Evolutionary conservation across 2,329 filamentous ascomycete species (phyloP).

Genomic region (Aureobasidium musti): DNA sequence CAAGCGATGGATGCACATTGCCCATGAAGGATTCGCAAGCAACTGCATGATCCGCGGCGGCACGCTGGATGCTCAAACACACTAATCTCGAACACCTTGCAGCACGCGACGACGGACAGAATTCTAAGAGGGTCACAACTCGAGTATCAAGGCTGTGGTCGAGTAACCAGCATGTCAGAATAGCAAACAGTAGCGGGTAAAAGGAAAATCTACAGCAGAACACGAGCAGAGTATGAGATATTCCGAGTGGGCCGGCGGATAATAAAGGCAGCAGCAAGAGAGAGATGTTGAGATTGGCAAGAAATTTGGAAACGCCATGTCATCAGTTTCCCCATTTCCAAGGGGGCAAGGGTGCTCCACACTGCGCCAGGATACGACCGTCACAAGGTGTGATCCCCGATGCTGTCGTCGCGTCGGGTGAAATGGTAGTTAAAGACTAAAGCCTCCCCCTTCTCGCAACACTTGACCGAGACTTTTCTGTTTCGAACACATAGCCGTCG

Average conservation of each 20-base stretch:
- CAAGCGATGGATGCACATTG: conserved; percentile 20
- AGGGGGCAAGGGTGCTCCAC: conserved; percentile 13
- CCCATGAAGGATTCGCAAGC: conserved; percentile 16
- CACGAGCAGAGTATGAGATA: conserved; percentile 13
- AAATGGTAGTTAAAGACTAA: conserved; percentile 4
- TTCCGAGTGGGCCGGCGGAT: conserved; percentile 17
- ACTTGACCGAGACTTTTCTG: conserved; percentile 5
- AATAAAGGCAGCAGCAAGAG: conserved; percentile 1
- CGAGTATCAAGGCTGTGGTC: background rate
- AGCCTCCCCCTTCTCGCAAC: background rate
- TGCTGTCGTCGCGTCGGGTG: conserved; percentile 16
- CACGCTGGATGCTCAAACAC: conserved; percentile 18
- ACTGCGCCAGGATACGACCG: conserved; percentile 19
- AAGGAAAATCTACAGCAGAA: conserved; percentile 10
- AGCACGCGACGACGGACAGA: background rate
- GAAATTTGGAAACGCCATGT: conserved; percentile 20
- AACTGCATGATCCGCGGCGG: conserved; percentile 24
- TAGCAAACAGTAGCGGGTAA: conserved; percentile 6
- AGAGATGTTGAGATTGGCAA: conserved; percentile 8
- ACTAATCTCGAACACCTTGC: conserved; percentile 9
- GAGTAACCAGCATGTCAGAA: background rate
- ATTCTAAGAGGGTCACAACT: too few species aligned
- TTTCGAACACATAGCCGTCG: conserved; percentile 5
- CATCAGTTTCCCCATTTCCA: conserved; percentile 24
- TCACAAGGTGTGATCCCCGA: background rate